Evolutionary conservation across 75 land plant species (phyloP), one percentile per base, ranked within the genome.

Genomic region (Gnetum montanum): DNA sequence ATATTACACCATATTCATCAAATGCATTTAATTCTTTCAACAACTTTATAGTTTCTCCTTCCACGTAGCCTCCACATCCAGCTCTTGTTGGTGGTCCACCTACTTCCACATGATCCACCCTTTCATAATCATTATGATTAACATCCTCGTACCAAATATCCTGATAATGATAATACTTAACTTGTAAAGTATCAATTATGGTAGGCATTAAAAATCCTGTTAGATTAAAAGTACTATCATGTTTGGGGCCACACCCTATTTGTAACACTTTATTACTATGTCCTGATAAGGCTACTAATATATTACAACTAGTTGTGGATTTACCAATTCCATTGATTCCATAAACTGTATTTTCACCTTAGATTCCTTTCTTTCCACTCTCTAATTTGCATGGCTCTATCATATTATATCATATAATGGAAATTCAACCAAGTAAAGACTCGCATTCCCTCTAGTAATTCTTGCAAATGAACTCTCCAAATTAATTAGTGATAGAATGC

Each of bases 161-260:
- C 6, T n/a, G n/a, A n/a, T n/a, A n/a, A n/a, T n/a, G n/a, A n/a
- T n/a, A n/a, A n/a, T n/a, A n/a, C n/a, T n/a, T n/a, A n/a, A n/a
- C n/a, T n/a, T n/a, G n/a, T n/a, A 55, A 33, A 31, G 40, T 55
- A 55, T 55, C 40, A 16, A 55, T 55, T 34, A 34, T 55, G 15
- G 4, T 55, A 35, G 58, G 58, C 36, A 55, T 55, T 12, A 55
- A 16, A 55, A 55, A 55, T 55, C 33, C 2, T 31, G 7, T 55
- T 5, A 33, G 38, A 35, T 22, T 55, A 24, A 34, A 55, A 31
- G 36, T 55, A 55, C n/a, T 55, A 25, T 25, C 26, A 10, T 35
- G 25, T 19, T 55, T 55, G 37, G 37, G 37, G 10, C 10, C 37
- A 10, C 37, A 35, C 37, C 37, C 37, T 6, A 35, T 10, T 10